A percentile compares a stretch with the other conserved stretches of the same genome.
Evolutionary conservation across 2,329 filamentous ascomycete species (phyloP).

Genomic region (Grosmannia serpens): DNA sequence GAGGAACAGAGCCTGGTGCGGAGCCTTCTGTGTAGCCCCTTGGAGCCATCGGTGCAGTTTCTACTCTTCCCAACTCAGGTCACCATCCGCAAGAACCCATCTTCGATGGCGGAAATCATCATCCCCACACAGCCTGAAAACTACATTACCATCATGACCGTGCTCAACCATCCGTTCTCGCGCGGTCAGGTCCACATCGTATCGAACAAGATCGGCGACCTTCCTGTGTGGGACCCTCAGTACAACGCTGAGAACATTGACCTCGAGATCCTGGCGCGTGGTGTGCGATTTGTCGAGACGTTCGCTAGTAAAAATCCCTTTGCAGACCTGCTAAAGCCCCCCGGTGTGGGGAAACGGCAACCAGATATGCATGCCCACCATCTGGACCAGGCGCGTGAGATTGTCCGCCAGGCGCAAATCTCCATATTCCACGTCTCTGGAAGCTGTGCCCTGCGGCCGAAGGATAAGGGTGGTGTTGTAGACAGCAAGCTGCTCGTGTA

Average conservation of each 20-base stretch:
- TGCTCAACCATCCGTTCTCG: slow-evolving; percentile 37
- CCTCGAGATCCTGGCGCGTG: slow-evolving; percentile 13
- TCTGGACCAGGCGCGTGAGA: not conserved
- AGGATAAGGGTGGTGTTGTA: slow-evolving; percentile 6
- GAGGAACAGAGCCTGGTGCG: slow-evolving; percentile 13
- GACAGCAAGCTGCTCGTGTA: slow-evolving; percentile 1
- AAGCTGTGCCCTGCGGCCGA: slow-evolving; percentile 23
- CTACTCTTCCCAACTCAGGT: slow-evolving; percentile 16
- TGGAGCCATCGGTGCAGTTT: slow-evolving; percentile 16
- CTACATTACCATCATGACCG: slow-evolving; percentile 30
- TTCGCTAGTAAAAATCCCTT: slow-evolving; percentile 7
- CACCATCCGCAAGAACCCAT: not conserved
- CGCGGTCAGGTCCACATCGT: slow-evolving; percentile 44
- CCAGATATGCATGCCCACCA: slow-evolving; percentile 17
- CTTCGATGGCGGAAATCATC: not conserved
- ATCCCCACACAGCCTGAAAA: slow-evolving; percentile 23
- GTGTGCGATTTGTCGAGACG: not conserved
- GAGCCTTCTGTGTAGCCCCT: slow-evolving; percentile 11
- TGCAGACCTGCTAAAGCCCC: slow-evolving; percentile 27
- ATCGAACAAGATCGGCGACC: slow-evolving; percentile 21
- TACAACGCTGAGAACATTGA: slow-evolving; percentile 25
- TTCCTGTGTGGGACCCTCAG: slow-evolving; percentile 38
- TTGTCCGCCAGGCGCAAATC: slow-evolving; percentile 14
- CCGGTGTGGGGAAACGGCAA: slow-evolving; percentile 22
- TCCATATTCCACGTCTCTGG: slow-evolving; percentile 36